A percentile compares a stretch with the other conserved stretches of the same genome.
These are phyloP conservation scores for Colletotrichum cuscutae DNA, from an alignment of 2,329 filamentous ascomycete species.

Conservation along the genomic window DNA sequence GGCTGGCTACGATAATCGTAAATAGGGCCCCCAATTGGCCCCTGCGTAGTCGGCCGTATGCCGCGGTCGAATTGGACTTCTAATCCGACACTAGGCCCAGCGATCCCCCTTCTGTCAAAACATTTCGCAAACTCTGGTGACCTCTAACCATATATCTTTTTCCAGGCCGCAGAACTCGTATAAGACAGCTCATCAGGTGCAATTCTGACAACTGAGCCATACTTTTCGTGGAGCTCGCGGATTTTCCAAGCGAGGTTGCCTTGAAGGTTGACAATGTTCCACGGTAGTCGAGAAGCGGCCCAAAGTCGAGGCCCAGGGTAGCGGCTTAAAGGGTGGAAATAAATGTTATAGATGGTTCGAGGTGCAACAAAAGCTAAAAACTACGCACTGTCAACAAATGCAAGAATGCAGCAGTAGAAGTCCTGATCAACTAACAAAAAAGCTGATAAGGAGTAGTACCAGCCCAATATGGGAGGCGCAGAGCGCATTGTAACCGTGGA, in stretches of 20 bases:
- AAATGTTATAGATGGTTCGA: slow-evolving; percentile 43
- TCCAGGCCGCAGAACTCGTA: slow-evolving; percentile 29
- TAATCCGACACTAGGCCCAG: slow-evolving; percentile 7
- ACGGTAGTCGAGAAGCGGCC: slow-evolving; percentile 51
- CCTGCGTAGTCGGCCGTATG: no score
- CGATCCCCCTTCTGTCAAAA: slow-evolving; percentile 22
- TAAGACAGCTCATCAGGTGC: slow-evolving; percentile 40
- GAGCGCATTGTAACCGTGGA: background rate
- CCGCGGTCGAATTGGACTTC: no score
- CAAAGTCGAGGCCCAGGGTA: slow-evolving; percentile 80
- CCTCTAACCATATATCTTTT: slow-evolving; percentile 31
- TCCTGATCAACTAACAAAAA: background rate
- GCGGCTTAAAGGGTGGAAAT: slow-evolving; percentile 67
- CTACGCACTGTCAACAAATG: background rate
- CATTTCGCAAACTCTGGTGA: slow-evolving; percentile 26
- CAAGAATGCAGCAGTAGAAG: background rate
- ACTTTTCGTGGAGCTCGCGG: slow-evolving; percentile 49
- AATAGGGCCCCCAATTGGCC: no score
- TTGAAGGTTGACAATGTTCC: slow-evolving; percentile 53
- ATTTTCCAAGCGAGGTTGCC: slow-evolving; percentile 52
- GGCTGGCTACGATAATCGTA: no score
- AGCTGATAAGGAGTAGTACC: background rate
- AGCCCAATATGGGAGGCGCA: background rate
- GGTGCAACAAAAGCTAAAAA: background rate
- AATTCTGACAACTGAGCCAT: slow-evolving; percentile 45